A percentile compares a stretch with the other conserved stretches of the same genome.
These are phyloP conservation scores for Prosopis cineraria DNA, from an alignment of 306 rosid species.

Conservation along the genomic window DNA sequence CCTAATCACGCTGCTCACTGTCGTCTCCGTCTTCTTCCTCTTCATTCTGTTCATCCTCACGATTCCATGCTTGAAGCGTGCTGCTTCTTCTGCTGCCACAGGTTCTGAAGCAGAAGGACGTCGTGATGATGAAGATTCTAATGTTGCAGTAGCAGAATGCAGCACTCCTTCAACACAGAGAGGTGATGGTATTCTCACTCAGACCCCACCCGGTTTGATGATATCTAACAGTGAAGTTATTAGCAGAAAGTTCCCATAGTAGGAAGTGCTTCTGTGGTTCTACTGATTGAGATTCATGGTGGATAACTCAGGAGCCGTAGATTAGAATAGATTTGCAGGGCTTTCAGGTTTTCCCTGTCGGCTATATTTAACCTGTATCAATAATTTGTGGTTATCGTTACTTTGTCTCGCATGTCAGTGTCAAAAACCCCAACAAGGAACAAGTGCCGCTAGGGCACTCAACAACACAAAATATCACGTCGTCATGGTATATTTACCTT, in stretches of 20 bases:
- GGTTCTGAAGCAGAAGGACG: conserved; percentile 9
- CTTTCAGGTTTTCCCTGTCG: not conserved
- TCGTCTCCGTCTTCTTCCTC: conserved; percentile 41
- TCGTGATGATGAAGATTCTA: conserved; percentile 16
- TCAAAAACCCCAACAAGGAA: not conserved
- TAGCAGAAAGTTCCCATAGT: not conserved
- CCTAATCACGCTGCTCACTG: conserved; percentile 41
- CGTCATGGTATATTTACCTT: conserved; percentile 17
- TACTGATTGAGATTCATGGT: not conserved
- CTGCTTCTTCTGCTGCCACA: not conserved
- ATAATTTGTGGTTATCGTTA: conserved; percentile 20
- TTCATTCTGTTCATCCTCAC: conserved; percentile 40
- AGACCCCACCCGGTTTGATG: not conserved
- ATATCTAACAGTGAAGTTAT: conserved; percentile 7
- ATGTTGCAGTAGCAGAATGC: not conserved
- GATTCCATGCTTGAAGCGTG: conserved; percentile 38
- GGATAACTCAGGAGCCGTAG: not conserved
- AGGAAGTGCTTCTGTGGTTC: not conserved
- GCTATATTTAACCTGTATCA: not conserved
- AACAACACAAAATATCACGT: not conserved
- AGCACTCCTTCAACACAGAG: not conserved
- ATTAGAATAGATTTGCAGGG: not conserved
- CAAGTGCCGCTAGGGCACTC: not conserved
- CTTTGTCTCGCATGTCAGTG: not conserved
- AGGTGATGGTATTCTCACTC: not conserved